These are phyloP conservation scores for Geotrichum cucujoidarum DNA, from an alignment of 1,139 yeast species.

Conservation along the genomic window DNA sequence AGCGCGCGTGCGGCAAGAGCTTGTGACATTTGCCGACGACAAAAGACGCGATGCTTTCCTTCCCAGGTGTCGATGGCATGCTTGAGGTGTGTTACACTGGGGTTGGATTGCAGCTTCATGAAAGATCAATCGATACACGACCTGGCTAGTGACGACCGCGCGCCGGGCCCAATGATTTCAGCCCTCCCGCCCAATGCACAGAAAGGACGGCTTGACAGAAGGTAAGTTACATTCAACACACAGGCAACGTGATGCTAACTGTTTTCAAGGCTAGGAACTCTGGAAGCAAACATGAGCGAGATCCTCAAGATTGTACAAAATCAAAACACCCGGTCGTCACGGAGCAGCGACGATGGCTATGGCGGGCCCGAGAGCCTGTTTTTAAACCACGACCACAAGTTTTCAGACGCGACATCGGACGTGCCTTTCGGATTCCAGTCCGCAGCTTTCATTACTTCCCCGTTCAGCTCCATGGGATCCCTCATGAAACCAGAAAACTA, in stretches of 20 bases:
- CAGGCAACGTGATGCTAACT: conserved; percentile 23
- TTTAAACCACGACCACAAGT: conserved; percentile 13
- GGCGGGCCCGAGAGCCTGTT: conserved; percentile 1
- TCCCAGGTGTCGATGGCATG: conserved; percentile 47
- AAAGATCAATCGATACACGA: conserved; percentile 10
- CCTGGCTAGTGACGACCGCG: neutral
- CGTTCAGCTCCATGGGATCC: conserved; percentile 46
- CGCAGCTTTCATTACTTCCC: conserved; percentile 45
- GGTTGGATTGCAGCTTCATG: conserved; percentile 48
- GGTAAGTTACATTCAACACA: conserved; percentile 12
- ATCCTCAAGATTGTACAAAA: conserved; percentile 3
- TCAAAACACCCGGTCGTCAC: too few relatives aligned
- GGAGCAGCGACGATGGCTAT: neutral
- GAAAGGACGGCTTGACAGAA: conserved; percentile 11
- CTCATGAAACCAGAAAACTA: conserved; percentile 35
- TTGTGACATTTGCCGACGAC: conserved; percentile 55
- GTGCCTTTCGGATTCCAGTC: conserved; percentile 42
- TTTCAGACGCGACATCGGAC: conserved; percentile 26
- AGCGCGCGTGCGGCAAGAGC: conserved; percentile 43
- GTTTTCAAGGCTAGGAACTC: conserved; percentile 10
- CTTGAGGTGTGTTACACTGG: conserved; percentile 51
- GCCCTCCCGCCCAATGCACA: neutral
- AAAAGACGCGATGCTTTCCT: conserved; percentile 59
- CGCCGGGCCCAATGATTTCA: neutral
- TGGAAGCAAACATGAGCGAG: conserved; percentile 5